A percentile compares a stretch with the other conserved stretches of the same genome.
Conservation (phyloP, 768 basidiomycete species). For the Amanita molliuscula region DNA sequence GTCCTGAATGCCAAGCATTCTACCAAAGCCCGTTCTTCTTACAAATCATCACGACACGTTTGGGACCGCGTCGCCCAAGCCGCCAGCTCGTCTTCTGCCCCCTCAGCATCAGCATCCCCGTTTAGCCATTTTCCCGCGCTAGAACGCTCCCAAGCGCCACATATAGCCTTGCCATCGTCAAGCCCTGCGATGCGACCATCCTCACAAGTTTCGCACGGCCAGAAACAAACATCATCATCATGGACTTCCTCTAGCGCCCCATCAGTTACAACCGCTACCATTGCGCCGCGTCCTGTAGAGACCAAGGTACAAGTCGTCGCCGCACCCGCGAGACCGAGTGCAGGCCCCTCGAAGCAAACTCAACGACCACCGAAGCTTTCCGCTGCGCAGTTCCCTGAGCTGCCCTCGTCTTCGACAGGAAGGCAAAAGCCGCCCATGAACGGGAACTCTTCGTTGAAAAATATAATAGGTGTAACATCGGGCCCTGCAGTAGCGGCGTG, state of each 20-base stretch:
- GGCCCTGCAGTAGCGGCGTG: conserved; percentile 30
- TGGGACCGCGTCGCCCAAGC: conserved; percentile 86
- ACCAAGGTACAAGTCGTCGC: conserved; percentile 8
- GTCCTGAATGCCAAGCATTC: conserved; percentile 78
- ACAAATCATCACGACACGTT: conserved; percentile 53
- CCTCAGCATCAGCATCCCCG: conserved; percentile 13
- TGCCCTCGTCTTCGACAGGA: conserved; percentile 35
- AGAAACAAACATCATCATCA: conserved; percentile 12
- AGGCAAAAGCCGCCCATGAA: conserved; percentile 34
- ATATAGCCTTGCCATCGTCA: conserved; percentile 7
- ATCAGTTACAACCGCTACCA: conserved; percentile 8
- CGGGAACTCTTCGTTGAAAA: conserved; percentile 57
- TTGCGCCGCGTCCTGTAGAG: conserved; percentile 3
- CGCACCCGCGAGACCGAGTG: conserved; percentile 4
- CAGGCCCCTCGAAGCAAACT: conserved; percentile 2
- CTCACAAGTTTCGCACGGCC: conserved; percentile 14
- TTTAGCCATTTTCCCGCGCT: conserved; percentile 27
- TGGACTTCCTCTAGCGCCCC: conserved; percentile 12
- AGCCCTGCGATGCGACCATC: conserved; percentile 30
- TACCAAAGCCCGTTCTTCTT: conserved; percentile 47
- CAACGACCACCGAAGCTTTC: conserved; percentile 37
- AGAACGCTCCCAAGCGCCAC: neutral
- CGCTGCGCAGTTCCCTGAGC: conserved; percentile 54
- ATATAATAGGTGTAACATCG: conserved; percentile 47
- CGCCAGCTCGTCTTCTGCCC: conserved; percentile 29